Conservation (phyloP, 2,329 filamentous ascomycete genomes). For the Cladobotryum mycophilum region DNA sequence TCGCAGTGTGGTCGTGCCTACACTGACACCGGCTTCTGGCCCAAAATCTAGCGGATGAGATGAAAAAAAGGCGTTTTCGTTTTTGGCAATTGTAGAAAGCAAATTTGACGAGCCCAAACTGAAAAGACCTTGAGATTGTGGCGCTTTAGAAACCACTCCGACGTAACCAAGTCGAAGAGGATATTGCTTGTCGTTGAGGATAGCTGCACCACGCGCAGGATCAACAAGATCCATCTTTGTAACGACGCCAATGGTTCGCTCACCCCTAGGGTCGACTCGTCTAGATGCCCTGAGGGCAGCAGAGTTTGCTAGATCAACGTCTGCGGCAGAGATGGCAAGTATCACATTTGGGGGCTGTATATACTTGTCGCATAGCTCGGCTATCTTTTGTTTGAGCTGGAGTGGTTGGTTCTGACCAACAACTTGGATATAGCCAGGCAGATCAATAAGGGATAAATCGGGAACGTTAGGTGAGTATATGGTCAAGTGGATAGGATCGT, state of each 20-base stretch:
- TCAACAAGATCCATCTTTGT: slow-evolving; percentile 99
- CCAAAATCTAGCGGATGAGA: slow-evolving; percentile 78
- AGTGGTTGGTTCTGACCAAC: slow-evolving; percentile 83
- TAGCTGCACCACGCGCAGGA: slow-evolving; percentile 65
- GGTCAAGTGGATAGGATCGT: slow-evolving; percentile 92
- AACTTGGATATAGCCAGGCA: slow-evolving; percentile 97
- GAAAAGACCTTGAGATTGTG: slow-evolving; percentile 66
- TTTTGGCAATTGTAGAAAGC: slow-evolving; percentile 72
- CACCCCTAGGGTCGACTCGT: slow-evolving; percentile 86
- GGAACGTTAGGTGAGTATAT: slow-evolving; percentile 95
- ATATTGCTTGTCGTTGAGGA: slow-evolving; percentile 86
- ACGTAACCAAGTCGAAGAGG: slow-evolving; percentile 93
- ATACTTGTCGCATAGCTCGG: slow-evolving; percentile 95
- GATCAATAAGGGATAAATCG: slow-evolving; percentile 89
- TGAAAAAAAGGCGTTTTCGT: slow-evolving; percentile 82
- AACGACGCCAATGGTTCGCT: slow-evolving; percentile 95
- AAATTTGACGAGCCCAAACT: slow-evolving; percentile 77
- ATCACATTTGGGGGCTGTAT: slow-evolving; percentile 96
- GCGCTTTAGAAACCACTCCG: slow-evolving; percentile 83
- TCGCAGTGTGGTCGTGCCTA: slow-evolving; percentile 79
- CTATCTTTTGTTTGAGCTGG: slow-evolving; percentile 91
- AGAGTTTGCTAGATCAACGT: slow-evolving; percentile 95
- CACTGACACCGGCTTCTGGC: slow-evolving; percentile 60
- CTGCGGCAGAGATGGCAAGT: slow-evolving; percentile 91
- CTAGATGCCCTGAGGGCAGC: slow-evolving; percentile 85